Evolutionary conservation across 2,329 filamentous ascomycete species (phyloP).

Genomic region (Clathrospora elynae): DNA sequence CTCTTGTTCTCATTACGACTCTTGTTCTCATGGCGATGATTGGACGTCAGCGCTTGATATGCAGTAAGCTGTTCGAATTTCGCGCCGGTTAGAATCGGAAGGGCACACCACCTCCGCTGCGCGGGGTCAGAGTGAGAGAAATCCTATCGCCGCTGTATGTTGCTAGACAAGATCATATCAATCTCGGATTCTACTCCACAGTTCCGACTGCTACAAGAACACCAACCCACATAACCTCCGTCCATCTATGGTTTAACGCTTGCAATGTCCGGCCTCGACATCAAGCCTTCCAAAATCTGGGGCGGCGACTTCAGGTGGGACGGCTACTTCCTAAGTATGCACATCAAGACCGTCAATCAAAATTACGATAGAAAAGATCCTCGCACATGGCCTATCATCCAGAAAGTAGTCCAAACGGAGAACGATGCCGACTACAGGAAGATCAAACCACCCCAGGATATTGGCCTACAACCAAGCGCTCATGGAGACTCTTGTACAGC

Average conservation of each 20-base stretch:
- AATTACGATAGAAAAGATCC: slow-evolving; percentile 2
- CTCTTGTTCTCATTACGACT: too few relatives aligned
- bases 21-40: too few relatives aligned
- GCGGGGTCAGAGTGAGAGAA: too few relatives aligned
- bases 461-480: neutral
- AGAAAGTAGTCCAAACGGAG: neutral
- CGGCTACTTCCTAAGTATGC: neutral
- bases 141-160: too few relatives aligned
- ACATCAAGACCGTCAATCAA: neutral
- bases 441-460: neutral
- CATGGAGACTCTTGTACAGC: neutral
- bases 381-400: slow-evolving; percentile 4
- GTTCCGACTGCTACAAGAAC: too few relatives aligned
- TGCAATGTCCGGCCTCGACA: neutral
- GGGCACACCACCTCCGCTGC: too few relatives aligned
- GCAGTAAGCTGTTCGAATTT: too few relatives aligned
- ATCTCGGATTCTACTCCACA: too few relatives aligned
- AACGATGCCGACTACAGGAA: neutral
- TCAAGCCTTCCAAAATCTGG: neutral
- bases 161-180: too few relatives aligned
- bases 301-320: neutral
- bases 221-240: neutral
- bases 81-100: too few relatives aligned
- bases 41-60: too few relatives aligned
- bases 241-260: neutral